Conservation (phyloP, 306 rosid species). For the Macrotyloma uniflorum region DNA sequence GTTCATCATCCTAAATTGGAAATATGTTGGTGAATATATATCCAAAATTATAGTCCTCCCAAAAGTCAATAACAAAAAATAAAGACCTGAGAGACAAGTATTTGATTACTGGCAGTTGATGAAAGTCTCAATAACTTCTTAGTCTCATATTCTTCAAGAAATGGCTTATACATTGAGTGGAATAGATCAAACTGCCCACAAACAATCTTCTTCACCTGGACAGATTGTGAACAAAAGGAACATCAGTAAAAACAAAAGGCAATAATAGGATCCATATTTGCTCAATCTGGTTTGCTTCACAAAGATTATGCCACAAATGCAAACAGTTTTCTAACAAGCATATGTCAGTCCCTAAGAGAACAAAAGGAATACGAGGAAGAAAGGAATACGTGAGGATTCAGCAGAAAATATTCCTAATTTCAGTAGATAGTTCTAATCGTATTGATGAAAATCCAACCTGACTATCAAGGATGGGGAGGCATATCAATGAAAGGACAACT, state of each 20-base stretch:
- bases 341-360: background rate
- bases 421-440: slow-evolving; percentile 7
- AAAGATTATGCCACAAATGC: slow-evolving; percentile 31
- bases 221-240: slow-evolving; percentile 38
- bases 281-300: slow-evolving; percentile 12
- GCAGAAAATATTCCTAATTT: background rate
- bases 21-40: slow-evolving; percentile 8
- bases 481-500: slow-evolving; percentile 16
- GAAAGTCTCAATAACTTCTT: slow-evolving; percentile 67
- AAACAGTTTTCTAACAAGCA: slow-evolving; percentile 11
- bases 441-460: slow-evolving; percentile 13
- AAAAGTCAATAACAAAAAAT: background rate
- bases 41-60: background rate
- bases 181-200: slow-evolving; percentile 75
- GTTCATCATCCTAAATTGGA: background rate
- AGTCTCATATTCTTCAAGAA: slow-evolving; percentile 73
- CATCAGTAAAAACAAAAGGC: slow-evolving; percentile 22
- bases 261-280: slow-evolving; percentile 3
- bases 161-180: slow-evolving; percentile 73
- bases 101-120: slow-evolving; percentile 41
- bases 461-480: background rate
- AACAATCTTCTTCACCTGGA: slow-evolving; percentile 86
- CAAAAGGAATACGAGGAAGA: slow-evolving; percentile 16
- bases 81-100: slow-evolving; percentile 73
- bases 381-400: background rate